Percentiles rank a stretch among this genome's conserved stretches.
phyloP scores from a whole-genome alignment of 2,329 filamentous ascomycete genomes.

The Xylariaceae sp. region DNA sequence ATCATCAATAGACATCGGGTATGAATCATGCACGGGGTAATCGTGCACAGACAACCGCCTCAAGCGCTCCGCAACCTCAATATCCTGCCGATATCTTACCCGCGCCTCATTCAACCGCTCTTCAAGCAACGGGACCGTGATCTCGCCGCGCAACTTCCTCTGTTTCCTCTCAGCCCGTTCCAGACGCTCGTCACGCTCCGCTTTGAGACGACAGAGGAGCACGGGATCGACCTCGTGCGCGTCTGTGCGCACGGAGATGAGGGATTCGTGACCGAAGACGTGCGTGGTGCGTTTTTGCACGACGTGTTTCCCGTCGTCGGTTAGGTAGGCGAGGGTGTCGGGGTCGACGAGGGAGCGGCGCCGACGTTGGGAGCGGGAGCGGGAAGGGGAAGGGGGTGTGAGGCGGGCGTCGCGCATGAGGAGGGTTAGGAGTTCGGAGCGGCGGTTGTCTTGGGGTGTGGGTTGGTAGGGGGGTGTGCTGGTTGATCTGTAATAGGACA shows the following conservation, averaged over 20 bases:
- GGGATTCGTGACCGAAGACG: constrained; percentile 22
- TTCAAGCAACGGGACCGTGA: not conserved
- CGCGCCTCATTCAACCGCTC: not conserved
- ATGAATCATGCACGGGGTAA: too few relatives aligned
- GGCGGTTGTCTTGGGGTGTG: too few relatives aligned
- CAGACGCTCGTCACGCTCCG: not conserved
- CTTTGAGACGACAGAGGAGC: not conserved
- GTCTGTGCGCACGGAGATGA: constrained; percentile 8
- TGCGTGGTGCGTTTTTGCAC: constrained; percentile 4
- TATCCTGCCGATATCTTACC: not conserved
- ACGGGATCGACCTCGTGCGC: constrained; percentile 7
- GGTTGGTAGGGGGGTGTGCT: too few relatives aligned
- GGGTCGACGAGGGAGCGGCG: not conserved
- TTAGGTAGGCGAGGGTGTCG: not conserved
- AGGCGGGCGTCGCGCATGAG: too few relatives aligned
- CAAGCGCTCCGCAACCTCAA: not conserved
- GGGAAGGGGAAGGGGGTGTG: too few relatives aligned
- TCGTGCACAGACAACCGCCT: not conserved
- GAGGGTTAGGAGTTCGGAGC: too few relatives aligned
- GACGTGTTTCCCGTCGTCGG: constrained; percentile 8
- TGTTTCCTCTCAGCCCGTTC: not conserved
- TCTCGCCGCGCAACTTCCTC: not conserved
- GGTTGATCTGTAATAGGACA: too few relatives aligned
- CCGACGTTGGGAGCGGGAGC: too few relatives aligned
- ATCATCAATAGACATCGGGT: not conserved